These are phyloP conservation scores for Salvia miltiorrhiza DNA, from an alignment of 257 asterid species.

Conservation along the genomic window DNA sequence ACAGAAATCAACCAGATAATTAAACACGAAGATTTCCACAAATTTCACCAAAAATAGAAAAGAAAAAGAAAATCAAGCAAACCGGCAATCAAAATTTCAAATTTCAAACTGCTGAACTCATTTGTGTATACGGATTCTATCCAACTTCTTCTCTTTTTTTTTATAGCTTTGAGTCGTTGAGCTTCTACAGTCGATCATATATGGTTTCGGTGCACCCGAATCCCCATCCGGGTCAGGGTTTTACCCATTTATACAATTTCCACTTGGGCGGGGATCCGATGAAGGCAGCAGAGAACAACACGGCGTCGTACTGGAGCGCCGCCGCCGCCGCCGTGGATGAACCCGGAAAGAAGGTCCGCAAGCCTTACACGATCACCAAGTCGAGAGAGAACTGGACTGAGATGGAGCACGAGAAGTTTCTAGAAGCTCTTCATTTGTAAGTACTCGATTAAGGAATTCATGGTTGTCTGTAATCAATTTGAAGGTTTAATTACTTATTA, in stretches of 20 bases:
- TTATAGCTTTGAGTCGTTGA: constrained; percentile 12
- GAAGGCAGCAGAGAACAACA: not conserved
- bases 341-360: constrained; percentile 55
- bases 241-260: constrained; percentile 22
- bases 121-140: not conserved
- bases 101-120: not conserved
- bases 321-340: constrained; percentile 43
- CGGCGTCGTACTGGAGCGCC: constrained; percentile 22
- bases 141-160: not conserved
- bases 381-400: constrained; percentile 88
- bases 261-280: constrained; percentile 31
- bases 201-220: constrained; percentile 70
- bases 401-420: constrained; percentile 74
- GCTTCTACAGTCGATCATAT: not conserved
- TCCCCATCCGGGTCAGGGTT: constrained; percentile 43
- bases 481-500: not conserved
- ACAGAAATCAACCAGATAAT: not conserved
- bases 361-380: constrained; percentile 84
- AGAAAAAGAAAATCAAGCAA: not conserved
- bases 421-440: constrained; percentile 49
- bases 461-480: not conserved
- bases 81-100: not conserved
- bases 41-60: not conserved
- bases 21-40: not conserved
- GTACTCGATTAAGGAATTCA: constrained; percentile 11